Percentiles rank a stretch among this genome's conserved stretches.
Conservation (phyloP, 164 flowering plant genomes). For the Macadamia tetraphylla region DNA sequence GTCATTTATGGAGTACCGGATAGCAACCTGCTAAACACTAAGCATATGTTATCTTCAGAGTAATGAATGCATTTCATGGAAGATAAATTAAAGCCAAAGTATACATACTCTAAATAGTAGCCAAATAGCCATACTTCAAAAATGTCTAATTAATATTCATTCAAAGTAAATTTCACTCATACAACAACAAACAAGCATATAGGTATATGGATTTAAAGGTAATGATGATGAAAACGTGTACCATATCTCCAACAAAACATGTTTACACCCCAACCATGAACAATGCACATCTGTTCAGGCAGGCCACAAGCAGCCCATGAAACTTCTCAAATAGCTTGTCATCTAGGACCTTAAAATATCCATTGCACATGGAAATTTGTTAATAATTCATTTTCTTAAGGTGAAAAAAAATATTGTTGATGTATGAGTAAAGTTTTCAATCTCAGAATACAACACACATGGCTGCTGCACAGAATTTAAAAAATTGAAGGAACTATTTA, state of each 20-base stretch:
- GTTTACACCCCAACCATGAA: slow-evolving; percentile 35
- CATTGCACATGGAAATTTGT: background rate
- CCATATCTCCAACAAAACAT: slow-evolving; percentile 37
- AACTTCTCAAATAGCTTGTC: slow-evolving; percentile 41
- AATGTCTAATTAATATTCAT: no score
- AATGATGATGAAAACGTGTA: slow-evolving; percentile 25
- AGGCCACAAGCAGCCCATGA: slow-evolving; percentile 38
- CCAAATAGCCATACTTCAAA: no score
- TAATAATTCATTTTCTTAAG: background rate
- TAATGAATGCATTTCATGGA: background rate
- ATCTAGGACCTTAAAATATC: slow-evolving; percentile 48
- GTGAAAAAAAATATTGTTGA: background rate
- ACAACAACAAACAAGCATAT: no score
- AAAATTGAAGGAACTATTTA: background rate
- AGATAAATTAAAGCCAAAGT: background rate
- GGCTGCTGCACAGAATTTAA: background rate
- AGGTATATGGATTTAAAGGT: no score
- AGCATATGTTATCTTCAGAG: background rate
- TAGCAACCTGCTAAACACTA: slow-evolving; percentile 37
- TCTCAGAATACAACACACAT: no score
- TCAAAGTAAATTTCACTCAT: no score
- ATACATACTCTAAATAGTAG: background rate
- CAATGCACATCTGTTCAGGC: slow-evolving; percentile 38
- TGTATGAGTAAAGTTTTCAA: no score
- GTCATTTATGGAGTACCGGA: slow-evolving; percentile 26